phyloP scores from a whole-genome alignment of 805 yeast species.

The Pichia ethanolica region DNA sequence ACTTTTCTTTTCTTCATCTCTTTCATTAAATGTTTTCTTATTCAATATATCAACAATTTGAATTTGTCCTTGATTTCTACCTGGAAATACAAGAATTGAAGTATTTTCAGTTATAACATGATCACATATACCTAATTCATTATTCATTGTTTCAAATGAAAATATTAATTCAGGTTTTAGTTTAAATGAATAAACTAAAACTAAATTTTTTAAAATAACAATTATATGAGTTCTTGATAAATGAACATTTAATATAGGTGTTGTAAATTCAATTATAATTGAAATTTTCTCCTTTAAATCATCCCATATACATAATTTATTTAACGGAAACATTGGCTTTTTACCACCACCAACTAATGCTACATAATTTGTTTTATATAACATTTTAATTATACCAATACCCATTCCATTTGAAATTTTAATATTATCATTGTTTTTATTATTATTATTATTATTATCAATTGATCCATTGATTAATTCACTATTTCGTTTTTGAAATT shows the following conservation, averaged over 20 bases:
- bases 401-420: constrained; percentile 34
- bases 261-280: constrained; percentile 64
- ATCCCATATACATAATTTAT: constrained; percentile 86
- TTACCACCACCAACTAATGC: constrained; percentile 89
- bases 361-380: constrained; percentile 83
- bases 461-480: too few species aligned
- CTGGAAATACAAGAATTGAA: constrained; percentile 65
- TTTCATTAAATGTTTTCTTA: constrained; percentile 26
- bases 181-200: constrained; percentile 72
- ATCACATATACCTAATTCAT: constrained; percentile 59
- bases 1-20: constrained; percentile 53
- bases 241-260: constrained; percentile 66
- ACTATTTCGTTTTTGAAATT: not conserved
- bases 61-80: constrained; percentile 66
- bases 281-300: constrained; percentile 74
- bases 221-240: constrained; percentile 71
- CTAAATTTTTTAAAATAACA: constrained; percentile 59
- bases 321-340: constrained; percentile 68
- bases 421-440: not conserved
- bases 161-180: constrained; percentile 67
- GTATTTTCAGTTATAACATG: constrained; percentile 20
- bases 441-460: not conserved
- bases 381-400: constrained; percentile 71
- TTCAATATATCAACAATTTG: constrained; percentile 66
- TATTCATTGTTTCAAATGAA: constrained; percentile 56